A percentile compares a stretch with the other conserved stretches of the same genome.
Evolutionary conservation across 1,284 basidiomycete genomes (phyloP).

Genomic region (Ustilago loliicola): DNA sequence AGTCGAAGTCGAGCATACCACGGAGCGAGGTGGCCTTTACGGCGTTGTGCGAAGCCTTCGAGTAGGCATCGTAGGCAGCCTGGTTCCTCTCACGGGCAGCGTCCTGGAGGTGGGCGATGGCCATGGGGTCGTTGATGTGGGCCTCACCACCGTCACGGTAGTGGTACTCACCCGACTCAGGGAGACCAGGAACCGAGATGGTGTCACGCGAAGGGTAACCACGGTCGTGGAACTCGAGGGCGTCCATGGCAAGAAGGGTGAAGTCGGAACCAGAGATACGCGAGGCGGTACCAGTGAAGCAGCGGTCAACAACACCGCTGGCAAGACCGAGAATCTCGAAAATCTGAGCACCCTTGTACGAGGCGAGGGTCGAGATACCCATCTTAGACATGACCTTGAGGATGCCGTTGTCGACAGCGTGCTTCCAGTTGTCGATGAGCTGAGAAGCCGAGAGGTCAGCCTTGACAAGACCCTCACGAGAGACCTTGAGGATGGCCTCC

Average conservation of each 20-base stretch:
- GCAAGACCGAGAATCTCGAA: slow-evolving; percentile 68
- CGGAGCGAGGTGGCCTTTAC: slow-evolving; percentile 65
- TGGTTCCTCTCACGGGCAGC: slow-evolving; percentile 67
- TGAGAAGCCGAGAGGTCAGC: slow-evolving; percentile 54
- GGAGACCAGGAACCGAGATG: slow-evolving; percentile 58
- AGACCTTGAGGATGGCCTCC: slow-evolving; percentile 68
- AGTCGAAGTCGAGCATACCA: slow-evolving; percentile 67
- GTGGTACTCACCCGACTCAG: slow-evolving; percentile 68
- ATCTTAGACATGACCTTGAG: slow-evolving; percentile 69
- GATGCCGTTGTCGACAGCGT: slow-evolving; percentile 65
- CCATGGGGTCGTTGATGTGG: slow-evolving; percentile 67
- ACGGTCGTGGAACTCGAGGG: slow-evolving; percentile 67
- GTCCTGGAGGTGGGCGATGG: slow-evolving; percentile 68
- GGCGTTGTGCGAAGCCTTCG: slow-evolving; percentile 63
- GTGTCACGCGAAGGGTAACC: slow-evolving; percentile 65
- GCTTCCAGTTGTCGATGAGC: slow-evolving; percentile 63
- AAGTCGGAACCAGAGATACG: slow-evolving; percentile 66
- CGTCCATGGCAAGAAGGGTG: slow-evolving; percentile 64
- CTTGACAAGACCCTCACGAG: slow-evolving; percentile 67
- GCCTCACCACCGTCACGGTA: slow-evolving; percentile 68
- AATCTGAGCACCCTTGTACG: slow-evolving; percentile 70
- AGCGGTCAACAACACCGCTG: slow-evolving; percentile 62
- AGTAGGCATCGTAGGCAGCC: slow-evolving; percentile 64
- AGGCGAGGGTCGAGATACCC: slow-evolving; percentile 67
- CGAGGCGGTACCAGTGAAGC: slow-evolving; percentile 67